Conservation (phyloP, 345 rosid genomes). For the Leavenworthia alabamica region DNA sequence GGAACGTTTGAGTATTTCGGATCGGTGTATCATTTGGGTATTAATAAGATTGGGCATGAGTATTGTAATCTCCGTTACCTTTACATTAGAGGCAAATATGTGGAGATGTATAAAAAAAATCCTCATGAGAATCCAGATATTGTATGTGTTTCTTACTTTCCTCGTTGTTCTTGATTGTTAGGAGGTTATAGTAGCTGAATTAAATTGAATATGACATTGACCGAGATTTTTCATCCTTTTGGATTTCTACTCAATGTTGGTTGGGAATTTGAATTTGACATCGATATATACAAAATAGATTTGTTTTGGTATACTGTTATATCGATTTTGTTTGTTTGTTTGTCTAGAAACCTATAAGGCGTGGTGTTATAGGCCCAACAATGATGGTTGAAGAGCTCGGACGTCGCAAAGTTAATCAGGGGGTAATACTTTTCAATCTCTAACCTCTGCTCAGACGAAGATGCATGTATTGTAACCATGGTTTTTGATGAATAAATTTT, state of each 20-base stretch:
- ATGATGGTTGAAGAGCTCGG: slow-evolving; percentile 82
- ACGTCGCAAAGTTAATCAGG: slow-evolving; percentile 51
- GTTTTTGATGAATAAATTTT: no score
- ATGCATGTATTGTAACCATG: no score
- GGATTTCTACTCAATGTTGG: not conserved
- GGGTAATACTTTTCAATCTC: slow-evolving; percentile 41
- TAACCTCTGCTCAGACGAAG: no score
- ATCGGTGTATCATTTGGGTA: slow-evolving; percentile 77
- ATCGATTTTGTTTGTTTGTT: slow-evolving; percentile 3
- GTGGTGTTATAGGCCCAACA: slow-evolving; percentile 71
- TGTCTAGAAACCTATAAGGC: slow-evolving; percentile 71
- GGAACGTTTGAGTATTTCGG: slow-evolving; percentile 56
- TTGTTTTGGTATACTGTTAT: slow-evolving; percentile 2
- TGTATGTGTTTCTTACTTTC: slow-evolving; percentile 37
- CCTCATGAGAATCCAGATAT: slow-evolving; percentile 83
- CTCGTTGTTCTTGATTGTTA: not conserved
- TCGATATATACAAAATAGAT: not conserved
- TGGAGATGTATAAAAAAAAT: slow-evolving; percentile 86
- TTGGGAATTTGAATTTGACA: not conserved
- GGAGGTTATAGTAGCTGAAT: not conserved
- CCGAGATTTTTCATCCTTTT: not conserved
- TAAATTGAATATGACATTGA: not conserved
- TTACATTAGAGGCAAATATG: slow-evolving; percentile 66
- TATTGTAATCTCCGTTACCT: slow-evolving; percentile 71
- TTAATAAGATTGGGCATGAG: slow-evolving; percentile 74